Evolutionary conservation across 306 rosid species (phyloP), one percentile per base, ranked within the genome.

Genomic region (Casuarina cunninghamiana): DNA sequence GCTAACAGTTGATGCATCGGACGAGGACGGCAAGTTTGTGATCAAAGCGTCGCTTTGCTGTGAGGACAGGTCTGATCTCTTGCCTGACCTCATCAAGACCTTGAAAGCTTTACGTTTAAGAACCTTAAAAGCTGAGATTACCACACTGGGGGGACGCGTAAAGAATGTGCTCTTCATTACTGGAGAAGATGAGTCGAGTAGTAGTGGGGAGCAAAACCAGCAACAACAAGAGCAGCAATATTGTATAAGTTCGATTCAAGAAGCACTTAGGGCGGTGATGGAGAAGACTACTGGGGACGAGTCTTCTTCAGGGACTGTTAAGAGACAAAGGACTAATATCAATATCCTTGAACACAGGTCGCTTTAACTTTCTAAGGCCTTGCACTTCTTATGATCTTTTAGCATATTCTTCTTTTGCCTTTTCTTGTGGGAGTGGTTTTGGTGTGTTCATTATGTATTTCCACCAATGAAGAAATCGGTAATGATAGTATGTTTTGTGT

Each of bases 31-130:
- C 8, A 88, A 78, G 85, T 85, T 88, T 42, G 89, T 93, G 51
- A 88, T 93, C 65, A 91, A 89, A 63, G 98, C 96, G 51, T 93
- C 98, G 0, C 74, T 93, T 41, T 93, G 98, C 75, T 93, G 98
- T 35, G 98, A 93, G 57, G 98, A 93, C 38, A 79, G 98, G 76
- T 80, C 96, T 0, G 98, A 93, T 83, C 93, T 93, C 53, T 66
- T 93, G 71, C 93, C 97, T 0, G 97, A 93, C 67, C 92, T 93
- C 44, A 91, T 90, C 83, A 89, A 90, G 38, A 86, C 98, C 11
- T 44, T 93, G 15, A 93, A 93, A 69, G 87, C 84, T 0, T 75
- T 93, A 21, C 87, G 85, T 57, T 39, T 93, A 10, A 87, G 87
- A 79, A 91, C 98, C 43, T 84, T 93, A 5, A 93, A 87, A 67